A percentile compares a stretch with the other conserved stretches of the same genome.
Evolutionary conservation across 331 rosid species (phyloP).

Genomic region (Pyracantha coccinea): DNA sequence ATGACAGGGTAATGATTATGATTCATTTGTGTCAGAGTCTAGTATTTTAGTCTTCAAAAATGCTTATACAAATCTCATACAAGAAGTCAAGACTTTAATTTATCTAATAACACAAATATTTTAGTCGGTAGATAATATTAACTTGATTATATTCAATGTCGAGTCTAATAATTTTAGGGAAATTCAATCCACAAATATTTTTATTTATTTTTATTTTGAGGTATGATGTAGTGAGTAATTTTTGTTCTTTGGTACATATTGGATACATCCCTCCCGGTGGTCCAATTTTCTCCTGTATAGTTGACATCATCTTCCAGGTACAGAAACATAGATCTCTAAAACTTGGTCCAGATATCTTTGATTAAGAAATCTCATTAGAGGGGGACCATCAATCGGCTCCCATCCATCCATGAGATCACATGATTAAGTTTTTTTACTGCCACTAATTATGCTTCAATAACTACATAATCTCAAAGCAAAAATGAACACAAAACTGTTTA

Average conservation of each 20-base stretch:
- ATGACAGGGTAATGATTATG: background rate
- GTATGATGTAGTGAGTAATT: background rate
- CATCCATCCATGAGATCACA: constrained; percentile 4
- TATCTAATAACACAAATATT: background rate
- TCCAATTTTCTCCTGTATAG: constrained; percentile 41
- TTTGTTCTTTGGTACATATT: background rate
- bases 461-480: background rate
- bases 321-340: constrained; percentile 39
- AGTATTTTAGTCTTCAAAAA: background rate
- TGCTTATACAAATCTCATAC: background rate
- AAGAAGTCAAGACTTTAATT: background rate
- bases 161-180: background rate
- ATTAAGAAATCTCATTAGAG: constrained; percentile 30
- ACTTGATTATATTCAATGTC: background rate
- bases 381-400: constrained; percentile 36
- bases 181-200: background rate
- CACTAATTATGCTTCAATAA: background rate
- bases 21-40: background rate
- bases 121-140: background rate
- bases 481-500: background rate
- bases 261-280: constrained; percentile 23
- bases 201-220: background rate
- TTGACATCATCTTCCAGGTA: constrained; percentile 43
- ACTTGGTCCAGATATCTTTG: constrained; percentile 43
- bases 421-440: background rate